Evolutionary conservation across 495 filamentous ascomycete species (phyloP).

Genomic region (Penicillium dipodomyicola): DNA sequence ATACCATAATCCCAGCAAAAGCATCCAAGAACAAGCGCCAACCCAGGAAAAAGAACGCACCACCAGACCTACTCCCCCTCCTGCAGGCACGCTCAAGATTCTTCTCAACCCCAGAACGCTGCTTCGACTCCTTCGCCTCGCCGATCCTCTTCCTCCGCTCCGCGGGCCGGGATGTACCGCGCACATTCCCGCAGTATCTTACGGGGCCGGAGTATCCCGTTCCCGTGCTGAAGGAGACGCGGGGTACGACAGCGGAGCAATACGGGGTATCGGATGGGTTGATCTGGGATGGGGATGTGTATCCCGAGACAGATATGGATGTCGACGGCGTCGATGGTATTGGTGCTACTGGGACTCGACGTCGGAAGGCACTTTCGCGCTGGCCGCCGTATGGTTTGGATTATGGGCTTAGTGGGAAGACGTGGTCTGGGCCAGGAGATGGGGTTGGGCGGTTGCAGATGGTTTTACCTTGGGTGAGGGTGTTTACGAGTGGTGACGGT

Average conservation of each 20-base stretch:
- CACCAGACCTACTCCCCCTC: slow-evolving; percentile 35
- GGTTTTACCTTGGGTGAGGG: slow-evolving; percentile 34
- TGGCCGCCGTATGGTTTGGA: slow-evolving; percentile 46
- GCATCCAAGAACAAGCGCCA: slow-evolving; percentile 12
- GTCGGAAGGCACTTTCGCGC: slow-evolving; percentile 37
- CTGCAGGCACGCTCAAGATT: slow-evolving; percentile 39
- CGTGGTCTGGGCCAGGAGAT: slow-evolving; percentile 17
- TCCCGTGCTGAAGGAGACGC: slow-evolving; percentile 25
- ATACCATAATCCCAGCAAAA: not conserved
- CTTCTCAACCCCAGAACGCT: slow-evolving; percentile 49
- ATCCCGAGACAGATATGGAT: slow-evolving; percentile 9
- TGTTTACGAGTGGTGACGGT: slow-evolving; percentile 19
- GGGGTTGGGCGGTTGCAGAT: slow-evolving; percentile 29
- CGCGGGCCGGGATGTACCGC: slow-evolving; percentile 41
- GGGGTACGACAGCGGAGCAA: slow-evolving; percentile 2
- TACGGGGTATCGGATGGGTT: not conserved
- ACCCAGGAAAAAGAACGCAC: slow-evolving; percentile 11
- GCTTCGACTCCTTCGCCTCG: slow-evolving; percentile 59
- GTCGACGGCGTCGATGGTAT: not conserved
- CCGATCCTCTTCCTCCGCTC: slow-evolving; percentile 58
- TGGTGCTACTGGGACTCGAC: slow-evolving; percentile 21
- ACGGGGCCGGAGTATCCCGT: slow-evolving; percentile 39
- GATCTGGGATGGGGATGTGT: slow-evolving; percentile 10
- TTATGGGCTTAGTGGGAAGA: slow-evolving; percentile 27
- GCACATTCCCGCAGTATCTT: slow-evolving; percentile 32